Conservation (phyloP, 768 basidiomycete genomes). For the Tephrocybe sp. region DNA sequence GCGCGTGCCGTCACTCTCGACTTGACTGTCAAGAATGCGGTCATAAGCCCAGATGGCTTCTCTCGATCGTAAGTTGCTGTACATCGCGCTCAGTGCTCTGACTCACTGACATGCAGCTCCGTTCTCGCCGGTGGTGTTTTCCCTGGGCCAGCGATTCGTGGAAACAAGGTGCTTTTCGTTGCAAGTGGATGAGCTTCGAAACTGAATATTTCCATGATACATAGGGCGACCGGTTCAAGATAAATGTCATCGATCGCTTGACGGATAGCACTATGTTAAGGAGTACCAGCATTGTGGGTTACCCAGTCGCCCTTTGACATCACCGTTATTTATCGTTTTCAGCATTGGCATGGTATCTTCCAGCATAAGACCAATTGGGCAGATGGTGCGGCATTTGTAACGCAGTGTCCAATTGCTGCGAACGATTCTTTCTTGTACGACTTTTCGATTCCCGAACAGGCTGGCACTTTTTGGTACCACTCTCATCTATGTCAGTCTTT, state of each 20-base stretch:
- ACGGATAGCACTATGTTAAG: slow-evolving; percentile 23
- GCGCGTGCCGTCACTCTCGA: slow-evolving; percentile 22
- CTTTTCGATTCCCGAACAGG: slow-evolving; percentile 26
- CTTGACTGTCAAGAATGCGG: slow-evolving; percentile 63
- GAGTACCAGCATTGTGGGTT: slow-evolving; percentile 23
- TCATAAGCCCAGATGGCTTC: slow-evolving; percentile 41
- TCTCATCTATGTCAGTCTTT: slow-evolving; percentile 23
- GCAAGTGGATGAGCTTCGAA: no score
- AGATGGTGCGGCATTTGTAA: slow-evolving; percentile 25
- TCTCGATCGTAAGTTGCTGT: slow-evolving; percentile 5
- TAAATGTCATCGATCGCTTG: slow-evolving; percentile 24
- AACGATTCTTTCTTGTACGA: slow-evolving; percentile 36
- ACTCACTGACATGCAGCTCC: not conserved
- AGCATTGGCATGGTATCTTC: slow-evolving; percentile 14
- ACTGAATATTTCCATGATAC: no score
- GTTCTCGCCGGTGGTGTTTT: slow-evolving; percentile 12
- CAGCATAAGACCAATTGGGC: slow-evolving; percentile 10
- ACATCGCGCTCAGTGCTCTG: not conserved
- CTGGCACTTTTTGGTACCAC: slow-evolving; percentile 31
- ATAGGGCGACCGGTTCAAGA: slow-evolving; percentile 22
- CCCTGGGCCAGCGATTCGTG: slow-evolving; percentile 7
- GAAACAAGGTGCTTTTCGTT: slow-evolving; percentile 6
- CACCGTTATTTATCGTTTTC: no score
- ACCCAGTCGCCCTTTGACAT: no score
- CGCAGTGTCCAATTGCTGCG: slow-evolving; percentile 43